A percentile compares a stretch with the other conserved stretches of the same genome.
Conservation (phyloP, 768 basidiomycete species). For the Cystobasidium ongulense region DNA sequence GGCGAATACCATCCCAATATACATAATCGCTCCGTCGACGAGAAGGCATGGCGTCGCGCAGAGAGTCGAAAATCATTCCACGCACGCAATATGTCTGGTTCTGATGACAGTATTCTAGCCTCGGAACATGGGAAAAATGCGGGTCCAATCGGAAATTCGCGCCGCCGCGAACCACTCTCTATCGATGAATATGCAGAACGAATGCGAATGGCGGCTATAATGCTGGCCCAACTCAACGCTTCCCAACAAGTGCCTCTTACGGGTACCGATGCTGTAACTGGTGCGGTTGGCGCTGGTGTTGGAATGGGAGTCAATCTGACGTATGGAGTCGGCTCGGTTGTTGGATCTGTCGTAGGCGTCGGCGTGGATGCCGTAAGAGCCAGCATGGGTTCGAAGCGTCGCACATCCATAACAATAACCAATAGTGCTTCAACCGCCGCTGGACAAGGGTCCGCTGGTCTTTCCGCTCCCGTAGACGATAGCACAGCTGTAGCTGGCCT, state of each 20-base stretch:
- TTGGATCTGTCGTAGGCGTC: constrained; percentile 38
- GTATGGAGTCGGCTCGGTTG: constrained; percentile 38
- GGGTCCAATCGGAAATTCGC: not conserved
- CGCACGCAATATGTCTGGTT: not conserved
- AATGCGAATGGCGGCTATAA: constrained; percentile 96
- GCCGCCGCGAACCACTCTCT: not conserved
- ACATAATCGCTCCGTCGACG: constrained; percentile 41
- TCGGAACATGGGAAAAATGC: not conserved
- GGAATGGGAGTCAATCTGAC: constrained; percentile 37
- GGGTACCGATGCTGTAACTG: constrained; percentile 39
- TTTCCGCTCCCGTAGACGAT: constrained; percentile 33
- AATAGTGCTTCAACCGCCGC: not conserved
- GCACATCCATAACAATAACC: not conserved
- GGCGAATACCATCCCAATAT: constrained; percentile 53
- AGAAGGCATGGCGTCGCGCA: constrained; percentile 35
- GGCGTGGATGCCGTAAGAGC: constrained; percentile 47
- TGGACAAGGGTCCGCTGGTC: constrained; percentile 35
- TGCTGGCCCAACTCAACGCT: constrained; percentile 92
- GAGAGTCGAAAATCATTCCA: constrained; percentile 23
- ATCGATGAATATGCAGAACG: constrained; percentile 91
- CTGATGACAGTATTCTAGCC: not conserved
- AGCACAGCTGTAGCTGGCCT: constrained; percentile 35
- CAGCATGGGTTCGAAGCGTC: constrained; percentile 46
- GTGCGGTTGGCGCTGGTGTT: constrained; percentile 40
- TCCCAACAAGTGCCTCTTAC: constrained; percentile 43